A percentile compares a stretch with the other conserved stretches of the same genome.
These are phyloP conservation scores for Eutypella sp. DNA, from an alignment of 2,329 filamentous ascomycete genomes.

Conservation along the genomic window DNA sequence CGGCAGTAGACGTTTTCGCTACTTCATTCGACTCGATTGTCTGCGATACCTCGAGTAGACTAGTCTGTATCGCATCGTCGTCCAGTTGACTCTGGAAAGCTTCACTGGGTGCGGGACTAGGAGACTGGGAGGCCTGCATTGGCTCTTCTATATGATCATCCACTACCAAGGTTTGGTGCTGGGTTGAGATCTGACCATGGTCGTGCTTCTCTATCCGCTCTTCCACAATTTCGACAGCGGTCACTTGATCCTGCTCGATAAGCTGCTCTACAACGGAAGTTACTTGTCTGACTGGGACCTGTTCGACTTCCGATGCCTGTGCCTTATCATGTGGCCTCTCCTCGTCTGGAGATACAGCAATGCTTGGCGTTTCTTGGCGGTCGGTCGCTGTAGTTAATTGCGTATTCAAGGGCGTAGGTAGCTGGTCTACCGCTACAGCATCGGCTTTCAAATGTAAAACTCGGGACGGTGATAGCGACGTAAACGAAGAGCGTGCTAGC, in stretches of 20 bases:
- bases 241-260: neutral
- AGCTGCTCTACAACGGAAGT: conserved; percentile 1
- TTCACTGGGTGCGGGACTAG: conserved; percentile 9
- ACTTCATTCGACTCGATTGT: conserved; percentile 1
- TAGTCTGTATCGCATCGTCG: conserved; percentile 9
- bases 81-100: conserved; percentile 18
- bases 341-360: conserved; percentile 8
- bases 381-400: conserved; percentile 10
- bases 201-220: neutral
- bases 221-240: neutral
- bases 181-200: neutral
- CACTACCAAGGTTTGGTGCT: neutral
- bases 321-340: conserved; percentile 6
- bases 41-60: no score
- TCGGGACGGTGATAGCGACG: conserved; percentile 16
- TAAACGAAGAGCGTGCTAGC: conserved; percentile 14
- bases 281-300: neutral
- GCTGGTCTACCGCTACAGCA: conserved; percentile 9
- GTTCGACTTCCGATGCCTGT: neutral
- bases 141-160: conserved; percentile 1
- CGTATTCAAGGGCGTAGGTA: conserved; percentile 20
- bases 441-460: conserved; percentile 1
- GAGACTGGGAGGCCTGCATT: neutral
- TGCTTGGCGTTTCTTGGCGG: neutral
- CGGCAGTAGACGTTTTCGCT: neutral